These are phyloP conservation scores for Lipomyces sp. DNA, from an alignment of 805 yeast species.

Conservation along the genomic window DNA sequence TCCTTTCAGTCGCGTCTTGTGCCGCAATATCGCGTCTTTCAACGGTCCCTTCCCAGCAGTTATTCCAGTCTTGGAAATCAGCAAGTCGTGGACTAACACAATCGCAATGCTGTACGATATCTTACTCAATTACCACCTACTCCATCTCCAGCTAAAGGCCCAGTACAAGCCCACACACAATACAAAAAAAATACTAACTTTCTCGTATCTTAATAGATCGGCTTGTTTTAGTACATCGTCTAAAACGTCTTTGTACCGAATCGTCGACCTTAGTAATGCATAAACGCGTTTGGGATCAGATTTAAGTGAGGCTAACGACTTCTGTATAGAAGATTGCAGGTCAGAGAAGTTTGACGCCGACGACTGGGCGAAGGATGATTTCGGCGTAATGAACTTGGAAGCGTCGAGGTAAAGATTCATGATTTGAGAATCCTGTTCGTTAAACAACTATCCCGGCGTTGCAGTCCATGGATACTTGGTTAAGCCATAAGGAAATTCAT, in stretches of 20 bases:
- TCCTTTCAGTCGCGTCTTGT: constrained; percentile 80
- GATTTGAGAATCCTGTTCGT: too few species aligned
- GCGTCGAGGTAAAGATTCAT: constrained; percentile 39
- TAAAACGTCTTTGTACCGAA: constrained; percentile 71
- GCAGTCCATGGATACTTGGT: too few species aligned
- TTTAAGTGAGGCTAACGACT: constrained; percentile 44
- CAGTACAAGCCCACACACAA: neutral
- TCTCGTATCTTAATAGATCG: constrained; percentile 60
- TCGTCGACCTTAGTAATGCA: constrained; percentile 80
- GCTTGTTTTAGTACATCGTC: constrained; percentile 67
- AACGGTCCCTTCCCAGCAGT: constrained; percentile 88
- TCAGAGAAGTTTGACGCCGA: constrained; percentile 14
- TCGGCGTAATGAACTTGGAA: constrained; percentile 29
- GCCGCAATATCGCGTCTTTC: constrained; percentile 76
- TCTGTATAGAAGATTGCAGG: constrained; percentile 15
- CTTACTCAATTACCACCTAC: constrained; percentile 51
- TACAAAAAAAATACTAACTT: constrained; percentile 26
- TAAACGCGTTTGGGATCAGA: constrained; percentile 82
- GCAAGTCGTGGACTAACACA: constrained; percentile 78
- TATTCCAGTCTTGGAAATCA: constrained; percentile 75
- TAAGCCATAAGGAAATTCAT: too few species aligned
- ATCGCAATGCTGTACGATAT: constrained; percentile 60
- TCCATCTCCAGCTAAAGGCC: neutral
- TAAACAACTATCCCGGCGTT: too few species aligned
- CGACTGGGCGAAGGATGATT: constrained; percentile 14